Percentiles rank a stretch among this genome's conserved stretches.
These are phyloP conservation scores for Durotheca rogersii DNA, from an alignment of 495 filamentous ascomycete species.

Conservation along the genomic window DNA sequence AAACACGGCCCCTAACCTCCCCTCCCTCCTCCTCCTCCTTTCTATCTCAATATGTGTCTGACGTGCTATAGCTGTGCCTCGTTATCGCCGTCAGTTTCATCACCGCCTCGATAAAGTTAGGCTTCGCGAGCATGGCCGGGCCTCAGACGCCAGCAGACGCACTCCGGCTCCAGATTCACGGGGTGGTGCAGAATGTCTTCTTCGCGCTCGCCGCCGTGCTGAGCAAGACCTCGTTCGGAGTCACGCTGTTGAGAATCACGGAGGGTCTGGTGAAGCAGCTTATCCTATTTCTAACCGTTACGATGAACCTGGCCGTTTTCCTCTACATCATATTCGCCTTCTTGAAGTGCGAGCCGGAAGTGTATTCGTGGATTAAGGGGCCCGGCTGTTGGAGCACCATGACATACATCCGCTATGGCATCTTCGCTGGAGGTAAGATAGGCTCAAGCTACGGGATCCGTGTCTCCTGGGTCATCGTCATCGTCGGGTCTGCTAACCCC, in stretches of 20 bases:
- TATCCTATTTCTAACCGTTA: constrained; percentile 36
- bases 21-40: no score
- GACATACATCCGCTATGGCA: constrained; percentile 28
- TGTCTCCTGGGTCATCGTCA: not conserved
- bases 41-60: constrained; percentile 1
- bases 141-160: constrained; percentile 6
- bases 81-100: constrained; percentile 24
- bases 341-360: constrained; percentile 39
- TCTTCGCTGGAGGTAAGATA: constrained; percentile 37
- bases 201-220: constrained; percentile 23
- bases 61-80: constrained; percentile 12
- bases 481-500: not conserved
- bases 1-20: no score
- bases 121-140: constrained; percentile 21
- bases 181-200: constrained; percentile 29
- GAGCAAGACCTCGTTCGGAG: constrained; percentile 41
- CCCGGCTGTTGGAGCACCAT: constrained; percentile 41
- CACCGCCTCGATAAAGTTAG: constrained; percentile 18
- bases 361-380: constrained; percentile 36
- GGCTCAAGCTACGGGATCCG: not conserved
- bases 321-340: constrained; percentile 45
- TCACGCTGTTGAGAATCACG: constrained; percentile 39
- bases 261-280: constrained; percentile 33
- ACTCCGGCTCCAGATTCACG: constrained; percentile 24
- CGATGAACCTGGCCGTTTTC: constrained; percentile 41